Evolutionary conservation across 2,329 filamentous ascomycete genomes (phyloP).

Genomic region (Diaporthe sp.): DNA sequence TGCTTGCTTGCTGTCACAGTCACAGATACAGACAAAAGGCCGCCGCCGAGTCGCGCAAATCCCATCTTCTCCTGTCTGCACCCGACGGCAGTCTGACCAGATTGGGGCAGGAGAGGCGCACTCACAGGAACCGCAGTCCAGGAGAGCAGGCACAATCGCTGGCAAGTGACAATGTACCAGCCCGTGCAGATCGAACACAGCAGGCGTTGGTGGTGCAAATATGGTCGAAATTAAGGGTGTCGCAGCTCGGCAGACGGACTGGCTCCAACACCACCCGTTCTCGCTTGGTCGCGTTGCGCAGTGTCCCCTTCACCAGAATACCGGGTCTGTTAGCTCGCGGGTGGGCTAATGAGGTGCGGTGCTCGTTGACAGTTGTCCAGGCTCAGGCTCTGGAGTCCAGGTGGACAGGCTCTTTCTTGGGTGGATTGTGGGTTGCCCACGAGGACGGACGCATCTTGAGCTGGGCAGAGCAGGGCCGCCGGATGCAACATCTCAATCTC

Average conservation of each 20-base stretch:
- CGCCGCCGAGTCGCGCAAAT: neutral
- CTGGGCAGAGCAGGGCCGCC: neutral
- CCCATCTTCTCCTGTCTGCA: neutral
- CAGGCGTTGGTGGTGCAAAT: conserved; percentile 28
- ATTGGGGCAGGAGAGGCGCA: neutral
- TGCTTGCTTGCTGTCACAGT: too few relatives aligned
- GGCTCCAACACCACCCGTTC: neutral
- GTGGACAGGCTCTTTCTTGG: neutral
- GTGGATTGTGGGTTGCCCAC: too few relatives aligned
- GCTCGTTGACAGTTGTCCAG: conserved; percentile 13
- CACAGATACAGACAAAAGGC: neutral
- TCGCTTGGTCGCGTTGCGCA: conserved; percentile 1
- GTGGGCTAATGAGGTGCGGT: neutral
- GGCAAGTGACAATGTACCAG: conserved; percentile 9
- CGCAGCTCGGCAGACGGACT: conserved; percentile 11
- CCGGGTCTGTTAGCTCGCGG: conserved; percentile 27
- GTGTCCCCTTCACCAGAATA: conserved; percentile 20
- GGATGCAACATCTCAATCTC: conserved; percentile 22
- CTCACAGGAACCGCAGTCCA: conserved; percentile 8
- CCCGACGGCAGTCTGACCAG: conserved; percentile 1
- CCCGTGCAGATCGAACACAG: neutral
- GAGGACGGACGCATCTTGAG: neutral
- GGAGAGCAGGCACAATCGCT: neutral
- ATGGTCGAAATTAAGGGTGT: conserved; percentile 34
- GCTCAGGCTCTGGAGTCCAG: neutral